These are phyloP conservation scores for Hypoxylon sp. DNA, from an alignment of 2,329 filamentous ascomycete species.

Conservation along the genomic window DNA sequence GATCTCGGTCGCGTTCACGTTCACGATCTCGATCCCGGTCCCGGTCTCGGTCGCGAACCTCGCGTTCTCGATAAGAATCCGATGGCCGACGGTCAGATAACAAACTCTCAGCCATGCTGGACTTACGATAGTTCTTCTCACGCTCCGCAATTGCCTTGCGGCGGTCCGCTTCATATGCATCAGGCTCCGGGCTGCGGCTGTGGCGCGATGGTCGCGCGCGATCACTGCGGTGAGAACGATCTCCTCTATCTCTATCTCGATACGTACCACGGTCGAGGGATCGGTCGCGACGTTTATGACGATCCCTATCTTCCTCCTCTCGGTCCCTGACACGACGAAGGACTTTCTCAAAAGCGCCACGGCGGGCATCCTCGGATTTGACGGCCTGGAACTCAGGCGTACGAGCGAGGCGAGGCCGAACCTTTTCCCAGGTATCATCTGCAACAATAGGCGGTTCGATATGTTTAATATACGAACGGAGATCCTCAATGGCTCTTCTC, in stretches of 20 bases:
- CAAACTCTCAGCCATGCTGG: slow-evolving; percentile 76
- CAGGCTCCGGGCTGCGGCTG: slow-evolving; percentile 90
- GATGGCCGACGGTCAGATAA: slow-evolving; percentile 67
- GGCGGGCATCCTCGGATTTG: slow-evolving; percentile 84
- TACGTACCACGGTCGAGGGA: slow-evolving; percentile 68
- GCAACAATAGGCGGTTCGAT: slow-evolving; percentile 85
- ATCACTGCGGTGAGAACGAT: slow-evolving; percentile 72
- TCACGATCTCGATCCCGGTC: slow-evolving; percentile 57
- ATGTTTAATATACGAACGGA: slow-evolving; percentile 90
- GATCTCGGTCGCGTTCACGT: slow-evolving; percentile 55
- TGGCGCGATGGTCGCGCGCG: slow-evolving; percentile 71
- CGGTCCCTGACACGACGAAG: slow-evolving; percentile 92
- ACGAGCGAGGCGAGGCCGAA: slow-evolving; percentile 83
- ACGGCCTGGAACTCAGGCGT: slow-evolving; percentile 88
- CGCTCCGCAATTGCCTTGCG: slow-evolving; percentile 94
- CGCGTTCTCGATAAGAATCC: slow-evolving; percentile 64
- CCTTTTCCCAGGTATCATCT: slow-evolving; percentile 89
- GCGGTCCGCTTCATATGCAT: slow-evolving; percentile 95
- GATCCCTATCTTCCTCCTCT: slow-evolving; percentile 84
- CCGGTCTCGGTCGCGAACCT: slow-evolving; percentile 55
- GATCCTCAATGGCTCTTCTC: slow-evolving; percentile 84
- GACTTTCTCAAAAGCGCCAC: slow-evolving; percentile 90
- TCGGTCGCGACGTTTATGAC: slow-evolving; percentile 71
- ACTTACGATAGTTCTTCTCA: slow-evolving; percentile 92
- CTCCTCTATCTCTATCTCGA: slow-evolving; percentile 71